Evolutionary conservation across 257 asterid species (phyloP).

Genomic region (Rauvolfia tetraphylla): DNA sequence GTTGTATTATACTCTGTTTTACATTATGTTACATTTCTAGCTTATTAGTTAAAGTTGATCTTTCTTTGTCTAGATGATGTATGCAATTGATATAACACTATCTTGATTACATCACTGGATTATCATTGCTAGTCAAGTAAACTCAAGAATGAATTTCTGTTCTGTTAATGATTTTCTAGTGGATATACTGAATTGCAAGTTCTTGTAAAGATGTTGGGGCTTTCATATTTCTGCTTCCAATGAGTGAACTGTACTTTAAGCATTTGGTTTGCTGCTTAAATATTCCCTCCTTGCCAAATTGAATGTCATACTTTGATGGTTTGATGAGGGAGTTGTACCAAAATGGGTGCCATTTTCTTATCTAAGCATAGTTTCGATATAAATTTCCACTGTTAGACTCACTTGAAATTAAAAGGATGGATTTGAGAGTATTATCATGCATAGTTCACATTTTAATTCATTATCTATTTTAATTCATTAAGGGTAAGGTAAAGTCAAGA

Average conservation of each 20-base stretch:
- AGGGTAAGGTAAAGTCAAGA: neutral
- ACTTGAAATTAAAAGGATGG: neutral
- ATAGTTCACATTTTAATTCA: neutral
- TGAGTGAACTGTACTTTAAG: neutral
- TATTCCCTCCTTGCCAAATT: neutral
- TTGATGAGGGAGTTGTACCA: conserved; percentile 5
- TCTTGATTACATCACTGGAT: neutral
- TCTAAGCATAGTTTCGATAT: neutral
- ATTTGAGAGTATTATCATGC: neutral
- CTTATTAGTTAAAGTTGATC: neutral
- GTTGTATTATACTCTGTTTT: neutral
- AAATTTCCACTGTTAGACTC: neutral
- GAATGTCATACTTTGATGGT: neutral
- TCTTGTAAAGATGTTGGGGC: neutral
- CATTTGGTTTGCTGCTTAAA: neutral
- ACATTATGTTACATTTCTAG: neutral
- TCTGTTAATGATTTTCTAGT: neutral
- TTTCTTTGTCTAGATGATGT: neutral
- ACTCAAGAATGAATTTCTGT: neutral
- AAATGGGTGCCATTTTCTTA: neutral
- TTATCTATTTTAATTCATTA: conserved; percentile 1
- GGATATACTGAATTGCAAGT: neutral
- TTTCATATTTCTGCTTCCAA: neutral
- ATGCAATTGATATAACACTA: neutral
- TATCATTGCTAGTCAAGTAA: neutral